Evolutionary conservation across 495 filamentous ascomycete genomes (phyloP).

Genomic region (Penicillium flavigenum): DNA sequence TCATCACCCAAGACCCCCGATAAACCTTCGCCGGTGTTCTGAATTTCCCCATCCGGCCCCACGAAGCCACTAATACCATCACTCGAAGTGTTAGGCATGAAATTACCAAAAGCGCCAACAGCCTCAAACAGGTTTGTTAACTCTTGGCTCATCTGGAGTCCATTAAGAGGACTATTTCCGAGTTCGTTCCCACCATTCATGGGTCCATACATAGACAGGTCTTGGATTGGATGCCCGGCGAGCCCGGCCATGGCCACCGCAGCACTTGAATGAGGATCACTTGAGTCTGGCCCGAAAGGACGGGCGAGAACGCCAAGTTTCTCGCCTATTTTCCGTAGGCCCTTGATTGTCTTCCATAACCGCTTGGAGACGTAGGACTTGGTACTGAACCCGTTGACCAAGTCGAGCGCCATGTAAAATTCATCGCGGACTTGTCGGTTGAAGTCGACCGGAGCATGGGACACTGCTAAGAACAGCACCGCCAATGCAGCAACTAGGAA

Average conservation of each 20-base stretch:
- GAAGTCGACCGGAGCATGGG: constrained; percentile 77
- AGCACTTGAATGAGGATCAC: constrained; percentile 62
- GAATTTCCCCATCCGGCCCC: constrained; percentile 43
- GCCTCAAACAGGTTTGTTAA: constrained; percentile 70
- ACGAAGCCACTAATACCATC: constrained; percentile 48
- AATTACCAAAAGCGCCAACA: constrained; percentile 56
- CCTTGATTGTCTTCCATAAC: constrained; percentile 78
- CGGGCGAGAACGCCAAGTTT: constrained; percentile 67
- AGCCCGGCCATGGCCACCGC: constrained; percentile 74
- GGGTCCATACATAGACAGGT: constrained; percentile 54
- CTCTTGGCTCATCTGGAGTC: constrained; percentile 61
- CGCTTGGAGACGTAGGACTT: constrained; percentile 75
- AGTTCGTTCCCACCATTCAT: constrained; percentile 46
- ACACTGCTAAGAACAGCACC: constrained; percentile 79
- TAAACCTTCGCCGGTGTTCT: constrained; percentile 47
- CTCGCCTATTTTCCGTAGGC: constrained; percentile 75
- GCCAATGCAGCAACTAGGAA: constrained; percentile 80
- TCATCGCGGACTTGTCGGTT: constrained; percentile 72
- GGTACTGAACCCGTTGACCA: constrained; percentile 77
- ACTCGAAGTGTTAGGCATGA: constrained; percentile 38
- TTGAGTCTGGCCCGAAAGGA: constrained; percentile 39
- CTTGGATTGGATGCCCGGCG: constrained; percentile 66
- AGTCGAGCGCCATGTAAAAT: constrained; percentile 82
- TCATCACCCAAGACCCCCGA: constrained; percentile 57
- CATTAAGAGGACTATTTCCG: constrained; percentile 61